Evolutionary conservation across 2,329 filamentous ascomycete genomes (phyloP).

Genomic region (Tolypocladium sp.): DNA sequence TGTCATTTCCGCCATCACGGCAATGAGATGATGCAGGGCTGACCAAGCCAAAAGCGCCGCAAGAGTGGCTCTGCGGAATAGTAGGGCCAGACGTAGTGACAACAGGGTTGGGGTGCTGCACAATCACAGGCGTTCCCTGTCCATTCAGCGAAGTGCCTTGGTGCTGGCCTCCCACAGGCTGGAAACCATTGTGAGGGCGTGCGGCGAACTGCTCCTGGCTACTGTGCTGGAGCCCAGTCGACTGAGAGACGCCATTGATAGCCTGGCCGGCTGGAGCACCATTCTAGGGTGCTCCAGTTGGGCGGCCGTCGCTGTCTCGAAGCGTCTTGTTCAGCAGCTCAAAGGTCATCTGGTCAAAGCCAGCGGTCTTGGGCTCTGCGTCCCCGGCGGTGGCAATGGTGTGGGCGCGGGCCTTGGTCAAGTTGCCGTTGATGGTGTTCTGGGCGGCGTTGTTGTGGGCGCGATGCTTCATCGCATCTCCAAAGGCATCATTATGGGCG

Average conservation of each 20-base stretch:
- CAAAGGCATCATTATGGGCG: neutral
- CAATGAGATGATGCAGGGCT: slow-evolving; percentile 2
- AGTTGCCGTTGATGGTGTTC: neutral
- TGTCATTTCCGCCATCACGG: neutral
- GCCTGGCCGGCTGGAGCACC: slow-evolving; percentile 3
- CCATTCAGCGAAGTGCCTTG: neutral
- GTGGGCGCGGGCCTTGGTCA: neutral
- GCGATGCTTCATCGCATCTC: neutral
- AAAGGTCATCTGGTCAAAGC: slow-evolving; percentile 1
- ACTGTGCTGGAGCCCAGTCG: neutral
- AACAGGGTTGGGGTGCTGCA: neutral
- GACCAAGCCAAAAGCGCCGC: slow-evolving; percentile 1
- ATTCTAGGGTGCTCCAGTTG: slow-evolving; percentile 7
- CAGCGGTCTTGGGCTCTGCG: neutral
- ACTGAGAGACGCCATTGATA: neutral
- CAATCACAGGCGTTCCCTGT: neutral
- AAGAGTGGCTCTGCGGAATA: slow-evolving; percentile 9
- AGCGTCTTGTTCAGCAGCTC: slow-evolving; percentile 3
- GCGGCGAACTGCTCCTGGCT: neutral
- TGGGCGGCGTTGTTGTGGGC: neutral
- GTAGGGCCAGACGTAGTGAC: neutral
- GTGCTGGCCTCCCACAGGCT: neutral
- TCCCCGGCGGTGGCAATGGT: neutral
- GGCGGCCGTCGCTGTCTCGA: slow-evolving; percentile 1
- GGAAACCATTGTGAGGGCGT: neutral